Evolutionary conservation across 2,329 filamentous ascomycete genomes (phyloP).

Genomic region (Penicillium sp.): DNA sequence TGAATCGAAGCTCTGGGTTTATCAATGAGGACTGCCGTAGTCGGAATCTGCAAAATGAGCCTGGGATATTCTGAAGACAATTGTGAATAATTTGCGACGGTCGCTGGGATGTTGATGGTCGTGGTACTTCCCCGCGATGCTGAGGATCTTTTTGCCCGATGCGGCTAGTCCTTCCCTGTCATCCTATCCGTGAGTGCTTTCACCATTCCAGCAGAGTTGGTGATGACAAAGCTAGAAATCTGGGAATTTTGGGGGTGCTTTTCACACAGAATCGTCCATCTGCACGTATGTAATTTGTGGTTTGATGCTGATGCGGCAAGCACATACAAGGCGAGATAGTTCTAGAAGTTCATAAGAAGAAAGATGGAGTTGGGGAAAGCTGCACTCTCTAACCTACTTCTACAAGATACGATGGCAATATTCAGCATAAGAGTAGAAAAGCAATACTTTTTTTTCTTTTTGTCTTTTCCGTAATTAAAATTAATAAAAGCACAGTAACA

Average conservation of each 20-base stretch:
- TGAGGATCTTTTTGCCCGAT: constrained; percentile 23
- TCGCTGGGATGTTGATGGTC: not conserved
- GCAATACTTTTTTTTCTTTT: no score
- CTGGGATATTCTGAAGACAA: no score
- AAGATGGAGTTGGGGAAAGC: no score
- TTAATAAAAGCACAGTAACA: not conserved
- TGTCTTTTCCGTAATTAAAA: not conserved
- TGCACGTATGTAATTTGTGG: not conserved
- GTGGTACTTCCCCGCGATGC: not conserved
- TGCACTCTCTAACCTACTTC: no score
- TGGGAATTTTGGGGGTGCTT: not conserved
- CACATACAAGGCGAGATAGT: no score
- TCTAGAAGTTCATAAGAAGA: no score
- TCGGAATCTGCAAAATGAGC: not conserved
- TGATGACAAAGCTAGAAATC: not conserved
- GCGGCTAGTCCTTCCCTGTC: constrained; percentile 18
- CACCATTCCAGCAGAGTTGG: not conserved
- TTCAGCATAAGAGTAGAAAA: no score
- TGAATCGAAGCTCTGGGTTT: not conserved
- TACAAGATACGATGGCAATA: no score
- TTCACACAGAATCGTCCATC: no score
- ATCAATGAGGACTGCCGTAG: no score
- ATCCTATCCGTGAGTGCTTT: not conserved
- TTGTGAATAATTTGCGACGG: not conserved
- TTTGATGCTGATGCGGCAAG: no score